Percentiles rank a stretch among this genome's conserved stretches.
phyloP scores from a whole-genome alignment of 2,329 filamentous ascomycete genomes.

The Pseudocercospora musae region DNA sequence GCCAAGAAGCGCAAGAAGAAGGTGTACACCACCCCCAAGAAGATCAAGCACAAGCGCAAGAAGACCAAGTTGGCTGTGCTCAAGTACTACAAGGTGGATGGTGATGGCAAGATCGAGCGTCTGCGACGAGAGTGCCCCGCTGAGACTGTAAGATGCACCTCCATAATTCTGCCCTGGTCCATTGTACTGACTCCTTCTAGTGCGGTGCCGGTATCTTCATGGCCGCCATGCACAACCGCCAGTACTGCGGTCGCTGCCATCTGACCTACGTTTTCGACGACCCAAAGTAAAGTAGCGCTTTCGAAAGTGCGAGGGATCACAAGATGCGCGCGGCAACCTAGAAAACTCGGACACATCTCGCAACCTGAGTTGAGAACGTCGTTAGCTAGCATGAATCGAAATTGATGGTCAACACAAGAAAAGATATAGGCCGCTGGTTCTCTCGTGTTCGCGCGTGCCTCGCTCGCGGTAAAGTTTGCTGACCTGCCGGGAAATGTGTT shows the following conservation, averaged over 20 bases:
- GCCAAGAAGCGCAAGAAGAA: slow-evolving; percentile 99
- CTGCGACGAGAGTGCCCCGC: slow-evolving; percentile 95
- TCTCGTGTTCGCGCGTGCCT: background rate
- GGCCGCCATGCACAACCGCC: slow-evolving; percentile 99
- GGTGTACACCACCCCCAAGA: slow-evolving; percentile 99
- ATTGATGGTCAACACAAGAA: background rate
- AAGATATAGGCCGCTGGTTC: background rate
- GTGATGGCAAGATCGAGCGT: slow-evolving; percentile 99
- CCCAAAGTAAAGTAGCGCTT: slow-evolving; percentile 31
- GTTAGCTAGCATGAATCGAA: background rate
- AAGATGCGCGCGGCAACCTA: background rate
- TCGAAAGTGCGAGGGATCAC: background rate
- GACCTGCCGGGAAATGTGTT: background rate
- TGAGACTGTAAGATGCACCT: slow-evolving; percentile 66
- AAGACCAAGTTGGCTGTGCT: slow-evolving; percentile 99
- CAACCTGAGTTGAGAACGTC: background rate
- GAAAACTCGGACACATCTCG: background rate
- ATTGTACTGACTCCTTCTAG: slow-evolving; percentile 45
- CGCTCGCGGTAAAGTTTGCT: background rate
- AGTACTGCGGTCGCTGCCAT: slow-evolving; percentile 82
- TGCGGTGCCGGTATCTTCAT: slow-evolving; percentile 99
- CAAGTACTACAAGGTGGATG: slow-evolving; percentile 99
- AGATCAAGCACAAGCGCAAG: slow-evolving; percentile 99
- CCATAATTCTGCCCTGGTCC: background rate
- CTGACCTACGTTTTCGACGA: slow-evolving; percentile 70